A percentile compares a stretch with the other conserved stretches of the same genome.
Conservation (phyloP, 2,329 filamentous ascomycete species). For the Hypoxylon sp. region DNA sequence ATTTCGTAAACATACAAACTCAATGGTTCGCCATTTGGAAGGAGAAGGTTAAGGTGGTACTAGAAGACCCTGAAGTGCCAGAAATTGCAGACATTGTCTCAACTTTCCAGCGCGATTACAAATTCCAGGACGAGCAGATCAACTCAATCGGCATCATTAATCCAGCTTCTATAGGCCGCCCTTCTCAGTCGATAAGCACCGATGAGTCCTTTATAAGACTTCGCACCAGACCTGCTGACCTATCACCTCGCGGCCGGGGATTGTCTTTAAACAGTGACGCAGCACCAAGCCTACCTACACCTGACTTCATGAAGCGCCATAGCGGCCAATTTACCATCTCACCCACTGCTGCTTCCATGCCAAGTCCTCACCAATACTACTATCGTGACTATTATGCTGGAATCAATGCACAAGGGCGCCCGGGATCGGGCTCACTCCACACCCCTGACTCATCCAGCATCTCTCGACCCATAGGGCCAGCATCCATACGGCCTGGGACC, state of each 20-base stretch:
- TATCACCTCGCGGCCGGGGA: constrained; percentile 68
- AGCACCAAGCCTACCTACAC: constrained; percentile 74
- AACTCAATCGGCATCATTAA: constrained; percentile 83
- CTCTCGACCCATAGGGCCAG: constrained; percentile 64
- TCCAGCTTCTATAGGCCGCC: constrained; percentile 73
- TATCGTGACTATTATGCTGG: constrained; percentile 69
- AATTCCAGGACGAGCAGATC: constrained; percentile 80
- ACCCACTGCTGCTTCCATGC: constrained; percentile 62
- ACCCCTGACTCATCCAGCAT: constrained; percentile 68
- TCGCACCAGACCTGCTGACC: constrained; percentile 65
- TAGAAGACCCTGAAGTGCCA: constrained; percentile 77
- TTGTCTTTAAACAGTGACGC: constrained; percentile 74
- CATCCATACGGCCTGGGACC: constrained; percentile 69
- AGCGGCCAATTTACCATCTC: constrained; percentile 77
- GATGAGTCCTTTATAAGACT: constrained; percentile 66
- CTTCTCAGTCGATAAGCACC: constrained; percentile 71
- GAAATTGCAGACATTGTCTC: constrained; percentile 81
- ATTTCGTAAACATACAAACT: constrained; percentile 87
- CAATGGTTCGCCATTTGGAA: constrained; percentile 88
- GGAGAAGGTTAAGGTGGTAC: constrained; percentile 82
- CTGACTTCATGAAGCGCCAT: constrained; percentile 75
- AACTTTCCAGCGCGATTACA: constrained; percentile 84
- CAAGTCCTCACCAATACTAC: constrained; percentile 69
- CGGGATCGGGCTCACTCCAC: constrained; percentile 71
- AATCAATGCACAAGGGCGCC: constrained; percentile 64